Percentiles rank a stretch among this genome's conserved stretches.
Conservation (phyloP, 75 land plant species). For the Isoetes taiwanensis region DNA sequence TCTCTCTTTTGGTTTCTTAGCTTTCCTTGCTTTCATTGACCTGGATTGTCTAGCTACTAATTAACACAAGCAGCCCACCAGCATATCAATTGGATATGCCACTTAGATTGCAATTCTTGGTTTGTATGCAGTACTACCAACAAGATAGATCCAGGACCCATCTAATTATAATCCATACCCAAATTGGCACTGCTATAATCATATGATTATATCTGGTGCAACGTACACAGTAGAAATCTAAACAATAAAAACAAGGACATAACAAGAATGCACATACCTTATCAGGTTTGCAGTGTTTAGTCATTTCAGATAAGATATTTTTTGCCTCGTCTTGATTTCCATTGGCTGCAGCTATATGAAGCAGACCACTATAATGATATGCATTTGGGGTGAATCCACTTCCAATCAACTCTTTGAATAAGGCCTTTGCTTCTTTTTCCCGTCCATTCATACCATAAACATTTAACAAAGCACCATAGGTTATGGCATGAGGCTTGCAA, state of each 20-base stretch:
- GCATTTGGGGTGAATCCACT: conserved; percentile 48
- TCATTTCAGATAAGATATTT: conserved; percentile 48
- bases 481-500: conserved; percentile 33
- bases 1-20: no score
- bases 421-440: conserved; percentile 45
- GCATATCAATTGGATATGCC: no score
- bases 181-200: no score
- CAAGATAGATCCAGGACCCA: no score
- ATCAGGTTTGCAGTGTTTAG: conserved; percentile 55
- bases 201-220: no score
- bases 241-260: conserved; percentile 1
- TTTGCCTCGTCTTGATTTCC: conserved; percentile 63
- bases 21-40: no score
- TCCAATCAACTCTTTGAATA: conserved; percentile 49
- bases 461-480: conserved; percentile 52
- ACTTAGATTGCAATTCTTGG: no score
- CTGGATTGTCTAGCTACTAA: no score
- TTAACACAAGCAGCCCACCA: no score
- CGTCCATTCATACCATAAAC: conserved; percentile 53
- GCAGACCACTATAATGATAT: conserved; percentile 70
- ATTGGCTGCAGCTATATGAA: conserved; percentile 57
- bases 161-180: no score
- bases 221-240: no score
- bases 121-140: no score
- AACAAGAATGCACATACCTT: conserved; percentile 39